phyloP scores from a whole-genome alignment of 1,139 yeast species.

The Yarrowia galli region DNA sequence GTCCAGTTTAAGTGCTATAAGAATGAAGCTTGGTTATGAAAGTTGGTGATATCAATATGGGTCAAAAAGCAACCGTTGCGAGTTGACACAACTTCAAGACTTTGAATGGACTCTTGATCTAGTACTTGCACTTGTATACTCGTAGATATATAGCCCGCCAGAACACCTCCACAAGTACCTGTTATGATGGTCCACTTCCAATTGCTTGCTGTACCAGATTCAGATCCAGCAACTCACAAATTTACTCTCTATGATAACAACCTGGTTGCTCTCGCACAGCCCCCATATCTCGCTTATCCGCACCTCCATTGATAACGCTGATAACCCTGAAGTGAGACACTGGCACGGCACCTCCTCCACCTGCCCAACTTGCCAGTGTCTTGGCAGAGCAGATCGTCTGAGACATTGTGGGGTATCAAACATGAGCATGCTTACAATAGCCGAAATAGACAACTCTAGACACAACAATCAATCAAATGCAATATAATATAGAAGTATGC shows the following conservation, averaged over 20 bases:
- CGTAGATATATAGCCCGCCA: too few species aligned
- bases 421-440: background rate
- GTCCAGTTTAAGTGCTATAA: background rate
- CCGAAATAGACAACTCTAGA: background rate
- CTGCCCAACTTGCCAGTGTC: background rate
- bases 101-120: too few species aligned
- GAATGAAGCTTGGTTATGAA: too few species aligned
- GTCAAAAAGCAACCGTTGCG: too few species aligned
- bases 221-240: too few species aligned
- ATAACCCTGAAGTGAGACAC: slow-evolving; percentile 13
- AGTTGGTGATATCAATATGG: background rate
- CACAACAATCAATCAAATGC: slow-evolving; percentile 2
- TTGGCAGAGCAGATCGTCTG: background rate
- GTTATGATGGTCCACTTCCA: too few species aligned
- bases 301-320: background rate
- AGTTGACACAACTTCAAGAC: too few species aligned
- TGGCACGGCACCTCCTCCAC: slow-evolving; percentile 13
- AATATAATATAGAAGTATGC: background rate
- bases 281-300: background rate
- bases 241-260: too few species aligned
- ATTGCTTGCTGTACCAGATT: too few species aligned
- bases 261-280: background rate
- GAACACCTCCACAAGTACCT: too few species aligned
- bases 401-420: slow-evolving; percentile 1
- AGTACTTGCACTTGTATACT: too few species aligned